These are phyloP conservation scores for Nicotiana attenuata DNA, from an alignment of 257 asterid species.

Conservation along the genomic window DNA sequence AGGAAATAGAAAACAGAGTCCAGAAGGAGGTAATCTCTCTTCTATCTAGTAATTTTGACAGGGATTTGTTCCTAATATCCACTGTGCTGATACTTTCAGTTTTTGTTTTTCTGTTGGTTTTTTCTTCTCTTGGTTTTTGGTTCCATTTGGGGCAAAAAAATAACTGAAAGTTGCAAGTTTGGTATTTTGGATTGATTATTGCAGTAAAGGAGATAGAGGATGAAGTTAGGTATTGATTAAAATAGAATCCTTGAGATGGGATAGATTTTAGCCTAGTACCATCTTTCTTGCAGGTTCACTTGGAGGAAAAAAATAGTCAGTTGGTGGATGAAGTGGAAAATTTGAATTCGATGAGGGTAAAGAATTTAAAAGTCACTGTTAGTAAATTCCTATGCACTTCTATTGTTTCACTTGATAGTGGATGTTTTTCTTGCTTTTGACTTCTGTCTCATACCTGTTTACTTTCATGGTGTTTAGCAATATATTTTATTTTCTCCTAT, in stretches of 20 bases:
- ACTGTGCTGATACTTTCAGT: neutral
- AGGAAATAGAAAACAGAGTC: constrained; percentile 48
- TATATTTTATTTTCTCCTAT: neutral
- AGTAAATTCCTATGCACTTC: neutral
- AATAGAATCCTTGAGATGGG: neutral
- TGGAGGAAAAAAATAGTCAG: constrained; percentile 39
- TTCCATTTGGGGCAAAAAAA: neutral
- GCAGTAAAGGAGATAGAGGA: neutral
- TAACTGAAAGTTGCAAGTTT: neutral
- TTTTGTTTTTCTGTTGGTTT: neutral
- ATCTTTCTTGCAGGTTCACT: constrained; percentile 40
- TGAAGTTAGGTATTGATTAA: neutral
- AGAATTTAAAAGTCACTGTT: neutral
- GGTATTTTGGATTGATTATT: neutral
- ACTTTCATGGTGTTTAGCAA: neutral
- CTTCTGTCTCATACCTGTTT: neutral
- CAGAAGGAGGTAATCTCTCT: constrained; percentile 51
- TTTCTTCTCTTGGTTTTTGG: neutral
- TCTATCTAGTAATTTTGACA: constrained; percentile 7
- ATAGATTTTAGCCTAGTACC: constrained; percentile 1
- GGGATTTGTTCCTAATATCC: neutral
- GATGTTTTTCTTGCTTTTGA: constrained; percentile 6
- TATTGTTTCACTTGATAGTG: neutral
- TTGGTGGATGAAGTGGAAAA: constrained; percentile 37
- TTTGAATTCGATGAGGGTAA: constrained; percentile 42